Percentiles rank a stretch among this genome's conserved stretches.
Evolutionary conservation across 768 basidiomycete genomes (phyloP).

Genomic region (Calocera viscosa): DNA sequence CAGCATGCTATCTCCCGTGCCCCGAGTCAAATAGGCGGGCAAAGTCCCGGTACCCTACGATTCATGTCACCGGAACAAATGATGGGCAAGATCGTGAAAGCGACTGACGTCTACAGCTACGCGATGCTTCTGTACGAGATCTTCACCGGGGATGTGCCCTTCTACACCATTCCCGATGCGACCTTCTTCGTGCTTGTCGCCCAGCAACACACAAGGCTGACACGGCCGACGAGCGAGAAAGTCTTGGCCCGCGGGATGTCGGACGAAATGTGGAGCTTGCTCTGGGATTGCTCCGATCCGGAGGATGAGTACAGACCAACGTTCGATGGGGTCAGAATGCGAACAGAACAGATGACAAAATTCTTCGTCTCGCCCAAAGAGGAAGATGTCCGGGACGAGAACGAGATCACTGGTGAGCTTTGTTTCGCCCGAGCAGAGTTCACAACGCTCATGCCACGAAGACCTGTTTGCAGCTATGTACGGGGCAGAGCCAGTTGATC

Average conservation of each 20-base stretch:
- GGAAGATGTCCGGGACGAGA: neutral
- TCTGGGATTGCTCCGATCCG: constrained; percentile 1
- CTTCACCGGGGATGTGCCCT: constrained; percentile 3
- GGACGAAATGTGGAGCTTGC: neutral
- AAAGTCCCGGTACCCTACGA: neutral
- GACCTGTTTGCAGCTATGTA: neutral
- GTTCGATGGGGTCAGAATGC: neutral
- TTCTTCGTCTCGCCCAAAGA: neutral
- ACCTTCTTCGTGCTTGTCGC: constrained; percentile 4
- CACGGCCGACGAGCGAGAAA: neutral
- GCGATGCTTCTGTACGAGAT: constrained; percentile 2
- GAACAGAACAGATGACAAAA: neutral
- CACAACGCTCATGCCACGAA: neutral
- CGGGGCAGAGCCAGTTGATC: neutral
- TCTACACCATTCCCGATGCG: neutral
- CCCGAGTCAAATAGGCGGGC: neutral
- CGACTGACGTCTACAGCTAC: constrained; percentile 2
- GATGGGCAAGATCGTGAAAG: constrained; percentile 1
- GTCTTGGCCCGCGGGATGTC: neutral
- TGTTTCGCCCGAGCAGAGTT: neutral
- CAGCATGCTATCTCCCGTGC: neutral
- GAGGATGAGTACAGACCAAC: neutral
- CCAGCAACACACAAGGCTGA: neutral
- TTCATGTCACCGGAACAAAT: constrained; percentile 5
- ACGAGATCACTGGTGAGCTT: neutral